Percentiles rank a stretch among this genome's conserved stretches.
phyloP scores from a whole-genome alignment of 768 basidiomycete genomes.

The Trametes cubensis region DNA sequence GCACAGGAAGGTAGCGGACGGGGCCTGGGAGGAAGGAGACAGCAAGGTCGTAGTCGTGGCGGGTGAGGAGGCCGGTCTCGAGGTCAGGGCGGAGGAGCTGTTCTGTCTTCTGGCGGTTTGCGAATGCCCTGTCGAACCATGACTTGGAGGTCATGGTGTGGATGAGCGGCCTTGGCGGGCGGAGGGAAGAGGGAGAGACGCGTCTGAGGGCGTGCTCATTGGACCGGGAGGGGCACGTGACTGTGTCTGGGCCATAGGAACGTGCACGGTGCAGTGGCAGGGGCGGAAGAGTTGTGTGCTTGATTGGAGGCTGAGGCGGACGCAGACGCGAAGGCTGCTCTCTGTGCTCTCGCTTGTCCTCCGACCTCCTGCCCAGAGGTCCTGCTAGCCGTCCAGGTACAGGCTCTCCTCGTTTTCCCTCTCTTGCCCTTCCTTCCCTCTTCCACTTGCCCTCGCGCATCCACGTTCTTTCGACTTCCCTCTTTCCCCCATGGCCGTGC shows the following conservation, averaged over 20 bases:
- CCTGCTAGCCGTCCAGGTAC: conserved; percentile 18
- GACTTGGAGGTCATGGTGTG: conserved; percentile 26
- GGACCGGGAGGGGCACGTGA: conserved; percentile 10
- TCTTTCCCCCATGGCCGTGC: conserved; percentile 22
- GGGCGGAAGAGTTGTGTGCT: neutral
- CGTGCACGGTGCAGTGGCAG: conserved; percentile 4
- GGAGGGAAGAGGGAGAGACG: conserved; percentile 4
- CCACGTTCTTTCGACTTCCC: conserved; percentile 8
- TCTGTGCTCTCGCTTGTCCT: neutral
- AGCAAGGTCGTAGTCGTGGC: conserved; percentile 60
- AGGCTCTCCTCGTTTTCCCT: neutral
- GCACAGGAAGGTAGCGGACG: conserved; percentile 49
- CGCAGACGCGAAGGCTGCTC: neutral
- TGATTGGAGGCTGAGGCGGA: neutral
- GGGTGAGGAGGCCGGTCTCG: conserved; percentile 51
- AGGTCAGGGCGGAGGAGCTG: conserved; percentile 55
- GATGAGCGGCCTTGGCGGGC: neutral
- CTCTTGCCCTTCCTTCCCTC: conserved; percentile 2
- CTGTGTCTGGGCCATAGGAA: conserved; percentile 15
- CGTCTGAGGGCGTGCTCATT: conserved; percentile 7
- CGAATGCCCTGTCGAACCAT: conserved; percentile 51
- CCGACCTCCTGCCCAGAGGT: neutral
- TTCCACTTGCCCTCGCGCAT: conserved; percentile 8
- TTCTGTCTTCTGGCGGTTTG: conserved; percentile 43
- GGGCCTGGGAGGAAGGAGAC: conserved; percentile 53